A percentile compares a stretch with the other conserved stretches of the same genome.
phyloP scores from a whole-genome alignment of 805 yeast genomes.

The Kodamaea jinghongensis region DNA sequence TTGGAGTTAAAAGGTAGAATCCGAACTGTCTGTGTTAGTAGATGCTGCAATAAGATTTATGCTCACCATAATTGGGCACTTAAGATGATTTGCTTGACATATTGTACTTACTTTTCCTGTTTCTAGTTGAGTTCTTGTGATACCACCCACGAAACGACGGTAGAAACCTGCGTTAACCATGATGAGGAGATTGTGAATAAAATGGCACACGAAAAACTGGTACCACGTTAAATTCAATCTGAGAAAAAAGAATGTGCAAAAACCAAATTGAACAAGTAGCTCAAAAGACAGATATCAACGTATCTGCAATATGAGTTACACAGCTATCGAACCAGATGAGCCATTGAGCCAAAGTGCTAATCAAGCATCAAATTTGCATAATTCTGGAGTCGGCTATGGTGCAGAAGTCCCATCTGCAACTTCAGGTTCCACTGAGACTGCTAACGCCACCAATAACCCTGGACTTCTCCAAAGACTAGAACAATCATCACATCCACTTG shows the following conservation, averaged over 20 bases:
- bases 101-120: conserved; percentile 40
- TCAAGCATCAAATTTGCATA: background rate
- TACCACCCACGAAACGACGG: conserved; percentile 32
- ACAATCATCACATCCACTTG: conserved; percentile 83
- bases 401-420: background rate
- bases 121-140: conserved; percentile 44
- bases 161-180: conserved; percentile 17
- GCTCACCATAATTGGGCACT: too few species aligned
- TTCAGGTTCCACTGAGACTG: background rate
- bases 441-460: conserved; percentile 2
- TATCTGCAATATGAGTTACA: conserved; percentile 17
- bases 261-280: conserved; percentile 6
- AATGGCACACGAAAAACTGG: background rate
- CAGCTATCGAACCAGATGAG: conserved; percentile 31
- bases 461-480: conserved; percentile 29
- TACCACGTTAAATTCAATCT: background rate
- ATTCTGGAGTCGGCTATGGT: background rate
- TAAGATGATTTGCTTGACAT: too few species aligned
- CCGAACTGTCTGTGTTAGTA: conserved; percentile 51
- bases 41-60: too few species aligned
- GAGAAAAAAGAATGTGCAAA: conserved; percentile 1
- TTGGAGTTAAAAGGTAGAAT: conserved; percentile 81
- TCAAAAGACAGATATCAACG: conserved; percentile 5
- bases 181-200: background rate
- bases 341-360: conserved; percentile 3